Percentiles rank a stretch among this genome's conserved stretches.
Evolutionary conservation across 2,329 filamentous ascomycete genomes (phyloP).

Genomic region (Ilyonectria destructans): DNA sequence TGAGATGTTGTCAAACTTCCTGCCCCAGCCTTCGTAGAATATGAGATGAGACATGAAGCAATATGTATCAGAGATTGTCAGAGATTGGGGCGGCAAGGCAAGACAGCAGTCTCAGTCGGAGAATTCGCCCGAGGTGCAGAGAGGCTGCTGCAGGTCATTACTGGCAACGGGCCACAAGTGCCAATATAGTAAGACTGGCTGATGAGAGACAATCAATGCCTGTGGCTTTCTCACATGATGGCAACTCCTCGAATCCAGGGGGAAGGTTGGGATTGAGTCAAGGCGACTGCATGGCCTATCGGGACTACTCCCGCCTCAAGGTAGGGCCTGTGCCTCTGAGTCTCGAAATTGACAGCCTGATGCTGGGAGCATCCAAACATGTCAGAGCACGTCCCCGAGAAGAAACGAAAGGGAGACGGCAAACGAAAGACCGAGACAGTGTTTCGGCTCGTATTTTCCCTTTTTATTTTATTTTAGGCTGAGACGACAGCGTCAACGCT

Average conservation of each 20-base stretch:
- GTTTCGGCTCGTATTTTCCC: conserved; percentile 30
- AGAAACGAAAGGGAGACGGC: conserved; percentile 30
- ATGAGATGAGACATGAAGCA: conserved; percentile 13
- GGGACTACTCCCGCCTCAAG: conserved; percentile 42
- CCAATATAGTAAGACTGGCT: conserved; percentile 28
- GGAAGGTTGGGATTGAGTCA: conserved; percentile 22
- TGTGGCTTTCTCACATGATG: conserved; percentile 37
- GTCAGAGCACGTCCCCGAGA: conserved; percentile 35
- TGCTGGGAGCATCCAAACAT: conserved; percentile 15
- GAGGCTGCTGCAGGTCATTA: conserved; percentile 34
- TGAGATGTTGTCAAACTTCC: too few relatives aligned
- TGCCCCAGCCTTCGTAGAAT: too few relatives aligned
- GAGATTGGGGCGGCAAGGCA: conserved; percentile 22
- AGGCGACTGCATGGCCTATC: conserved; percentile 39
- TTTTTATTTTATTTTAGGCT: conserved; percentile 22
- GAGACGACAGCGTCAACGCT: conserved; percentile 35
- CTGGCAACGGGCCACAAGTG: conserved; percentile 29
- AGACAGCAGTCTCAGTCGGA: conserved; percentile 42
- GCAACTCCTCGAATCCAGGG: conserved; percentile 33
- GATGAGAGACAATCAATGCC: conserved; percentile 25
- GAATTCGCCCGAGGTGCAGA: conserved; percentile 31
- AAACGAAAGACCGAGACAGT: conserved; percentile 35
- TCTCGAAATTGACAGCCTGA: conserved; percentile 34
- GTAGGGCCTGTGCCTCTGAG: conserved; percentile 34
- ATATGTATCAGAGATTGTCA: background rate